Evolutionary conservation across 306 rosid species (phyloP).

Genomic region (Trifolium dubium): DNA sequence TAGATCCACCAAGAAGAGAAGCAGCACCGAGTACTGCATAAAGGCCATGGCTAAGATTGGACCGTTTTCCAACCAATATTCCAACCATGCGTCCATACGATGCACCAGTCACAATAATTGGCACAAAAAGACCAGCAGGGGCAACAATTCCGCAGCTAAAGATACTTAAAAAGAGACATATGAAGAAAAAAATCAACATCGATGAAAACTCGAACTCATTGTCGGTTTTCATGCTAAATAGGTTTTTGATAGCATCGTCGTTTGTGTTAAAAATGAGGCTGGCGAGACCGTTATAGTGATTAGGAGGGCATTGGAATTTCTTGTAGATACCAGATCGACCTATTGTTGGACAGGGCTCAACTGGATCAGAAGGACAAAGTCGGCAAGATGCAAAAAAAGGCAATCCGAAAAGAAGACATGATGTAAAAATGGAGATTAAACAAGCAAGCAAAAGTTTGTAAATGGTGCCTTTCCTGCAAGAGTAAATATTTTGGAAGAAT

Average conservation of each 20-base stretch:
- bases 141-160: slow-evolving; percentile 86
- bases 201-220: slow-evolving; percentile 68
- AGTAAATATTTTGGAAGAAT: slow-evolving; percentile 33
- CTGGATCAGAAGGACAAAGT: slow-evolving; percentile 74
- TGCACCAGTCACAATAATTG: slow-evolving; percentile 94
- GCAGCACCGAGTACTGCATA: slow-evolving; percentile 95
- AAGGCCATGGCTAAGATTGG: slow-evolving; percentile 82
- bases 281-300: slow-evolving; percentile 91
- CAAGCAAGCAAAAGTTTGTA: slow-evolving; percentile 77
- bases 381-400: slow-evolving; percentile 88
- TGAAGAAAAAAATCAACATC: slow-evolving; percentile 62
- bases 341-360: slow-evolving; percentile 88
- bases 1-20: slow-evolving; percentile 90
- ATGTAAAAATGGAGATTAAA: slow-evolving; percentile 75
- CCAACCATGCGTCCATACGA: slow-evolving; percentile 89
- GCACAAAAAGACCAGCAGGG: slow-evolving; percentile 91
- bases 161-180: slow-evolving; percentile 75
- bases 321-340: slow-evolving; percentile 98
- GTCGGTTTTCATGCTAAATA: slow-evolving; percentile 77
- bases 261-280: slow-evolving; percentile 96
- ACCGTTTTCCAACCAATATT: slow-evolving; percentile 63
- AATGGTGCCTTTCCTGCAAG: slow-evolving; percentile 72
- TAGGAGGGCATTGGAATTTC: slow-evolving; percentile 84
- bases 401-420: slow-evolving; percentile 89
- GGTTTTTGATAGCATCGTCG: slow-evolving; percentile 90